A percentile compares a stretch with the other conserved stretches of the same genome.
Conservation (phyloP, 2,329 filamentous ascomycete genomes). For the Colletotrichum neosansevieriae region DNA sequence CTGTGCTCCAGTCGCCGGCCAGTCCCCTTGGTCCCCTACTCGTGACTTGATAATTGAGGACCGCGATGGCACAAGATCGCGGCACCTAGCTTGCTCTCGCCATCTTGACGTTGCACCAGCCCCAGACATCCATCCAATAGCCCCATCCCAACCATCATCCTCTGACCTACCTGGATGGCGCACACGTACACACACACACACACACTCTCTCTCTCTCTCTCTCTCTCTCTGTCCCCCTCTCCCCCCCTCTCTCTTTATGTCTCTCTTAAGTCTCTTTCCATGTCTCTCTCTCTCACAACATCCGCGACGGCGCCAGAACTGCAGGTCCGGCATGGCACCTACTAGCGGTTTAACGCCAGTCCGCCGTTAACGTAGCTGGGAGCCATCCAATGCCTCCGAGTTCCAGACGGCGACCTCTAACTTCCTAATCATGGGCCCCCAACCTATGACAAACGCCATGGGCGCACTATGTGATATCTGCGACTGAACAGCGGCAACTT, state of each 20-base stretch:
- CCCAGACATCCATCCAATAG: constrained; percentile 22
- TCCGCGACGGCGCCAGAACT: constrained; percentile 27
- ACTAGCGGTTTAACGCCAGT: constrained; percentile 31
- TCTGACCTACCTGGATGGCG: constrained; percentile 33
- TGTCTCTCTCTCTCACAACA: background rate
- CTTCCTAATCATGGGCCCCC: constrained; percentile 14
- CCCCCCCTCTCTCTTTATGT: background rate
- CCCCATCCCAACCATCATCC: constrained; percentile 3
- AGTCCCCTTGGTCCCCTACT: background rate
- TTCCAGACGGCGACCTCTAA: background rate
- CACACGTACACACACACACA: constrained; percentile 9
- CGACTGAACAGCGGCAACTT: constrained; percentile 33
- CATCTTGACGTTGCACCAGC: constrained; percentile 21
- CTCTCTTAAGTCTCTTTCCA: too few species aligned
- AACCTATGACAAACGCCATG: constrained; percentile 8
- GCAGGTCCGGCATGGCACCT: constrained; percentile 39
- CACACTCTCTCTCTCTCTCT: background rate
- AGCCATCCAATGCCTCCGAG: constrained; percentile 9
- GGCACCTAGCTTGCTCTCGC: constrained; percentile 7
- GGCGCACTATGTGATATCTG: constrained; percentile 28
- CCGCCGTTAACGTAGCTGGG: background rate
- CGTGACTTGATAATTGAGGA: constrained; percentile 24
- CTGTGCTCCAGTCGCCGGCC: constrained; percentile 1
- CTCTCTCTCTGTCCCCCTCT: too few species aligned
- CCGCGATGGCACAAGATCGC: constrained; percentile 30